Percentiles rank a stretch among this genome's conserved stretches.
Evolutionary conservation across 1,139 yeast genomes (phyloP).

Genomic region (Yamadazyma trypodendri): DNA sequence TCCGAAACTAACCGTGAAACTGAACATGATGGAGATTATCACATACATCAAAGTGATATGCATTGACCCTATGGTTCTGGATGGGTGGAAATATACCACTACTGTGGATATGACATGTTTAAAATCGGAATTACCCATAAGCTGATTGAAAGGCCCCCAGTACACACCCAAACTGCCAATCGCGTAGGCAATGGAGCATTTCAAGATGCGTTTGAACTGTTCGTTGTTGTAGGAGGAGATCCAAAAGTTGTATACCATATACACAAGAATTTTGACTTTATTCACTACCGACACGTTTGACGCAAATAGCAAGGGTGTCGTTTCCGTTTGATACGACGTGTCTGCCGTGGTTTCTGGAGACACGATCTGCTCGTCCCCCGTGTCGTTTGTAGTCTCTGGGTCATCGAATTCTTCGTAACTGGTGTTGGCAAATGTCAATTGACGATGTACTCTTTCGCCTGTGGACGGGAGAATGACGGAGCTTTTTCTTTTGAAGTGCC

Average conservation of each 20-base stretch:
- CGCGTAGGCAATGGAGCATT: constrained; percentile 71
- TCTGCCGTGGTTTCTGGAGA: not conserved
- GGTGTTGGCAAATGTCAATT: constrained; percentile 23
- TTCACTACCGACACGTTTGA: constrained; percentile 6
- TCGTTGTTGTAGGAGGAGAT: constrained; percentile 17
- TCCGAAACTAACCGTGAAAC: constrained; percentile 53
- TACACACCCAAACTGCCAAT: constrained; percentile 78
- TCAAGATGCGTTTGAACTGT: constrained; percentile 40
- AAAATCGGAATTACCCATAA: constrained; percentile 68
- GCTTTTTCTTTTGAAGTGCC: constrained; percentile 22
- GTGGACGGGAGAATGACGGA: constrained; percentile 43
- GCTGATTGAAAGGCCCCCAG: constrained; percentile 50
- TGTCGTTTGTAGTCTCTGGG: too few relatives aligned
- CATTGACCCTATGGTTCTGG: constrained; percentile 80
- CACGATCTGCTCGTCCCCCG: too few relatives aligned
- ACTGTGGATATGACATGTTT: constrained; percentile 83
- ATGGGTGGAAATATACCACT: constrained; percentile 82
- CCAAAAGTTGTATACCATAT: not conserved
- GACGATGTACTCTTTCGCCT: constrained; percentile 40
- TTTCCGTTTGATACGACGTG: too few relatives aligned
- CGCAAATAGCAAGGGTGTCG: constrained; percentile 4
- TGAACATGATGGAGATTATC: constrained; percentile 51
- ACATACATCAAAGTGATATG: constrained; percentile 70
- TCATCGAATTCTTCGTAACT: constrained; percentile 6
- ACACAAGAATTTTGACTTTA: constrained; percentile 10